These are phyloP conservation scores for Coniochaeta sp. DNA, from an alignment of 2,329 filamentous ascomycete species.

Conservation along the genomic window DNA sequence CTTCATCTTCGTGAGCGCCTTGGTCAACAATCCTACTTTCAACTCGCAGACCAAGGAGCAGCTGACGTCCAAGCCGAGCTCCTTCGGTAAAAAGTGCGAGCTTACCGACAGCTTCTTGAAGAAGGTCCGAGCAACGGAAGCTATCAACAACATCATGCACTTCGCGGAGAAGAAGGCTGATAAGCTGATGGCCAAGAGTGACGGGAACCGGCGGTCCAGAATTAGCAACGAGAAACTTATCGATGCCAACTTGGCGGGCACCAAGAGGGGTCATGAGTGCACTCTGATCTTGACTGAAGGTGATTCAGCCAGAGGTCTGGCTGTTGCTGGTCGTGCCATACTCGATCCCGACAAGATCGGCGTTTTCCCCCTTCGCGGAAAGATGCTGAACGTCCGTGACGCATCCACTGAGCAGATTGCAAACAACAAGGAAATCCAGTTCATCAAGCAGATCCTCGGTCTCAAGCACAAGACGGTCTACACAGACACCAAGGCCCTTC, in stretches of 20 bases:
- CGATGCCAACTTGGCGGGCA: constrained; percentile 95
- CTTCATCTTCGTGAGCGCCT: constrained; percentile 92
- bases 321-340: constrained; percentile 86
- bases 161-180: constrained; percentile 96
- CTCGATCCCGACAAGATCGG: constrained; percentile 90
- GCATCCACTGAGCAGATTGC: constrained; percentile 92
- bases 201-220: constrained; percentile 81
- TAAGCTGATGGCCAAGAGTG: constrained; percentile 88
- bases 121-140: constrained; percentile 81
- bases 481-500: constrained; percentile 78
- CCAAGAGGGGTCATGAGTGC: constrained; percentile 81
- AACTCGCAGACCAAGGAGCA: constrained; percentile 98
- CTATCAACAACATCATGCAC: constrained; percentile 86
- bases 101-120: constrained; percentile 85
- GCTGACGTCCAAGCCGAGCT: constrained; percentile 79
- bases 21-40: constrained; percentile 91
- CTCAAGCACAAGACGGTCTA: constrained; percentile 97
- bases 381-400: constrained; percentile 94
- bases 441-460: constrained; percentile 98
- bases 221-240: constrained; percentile 97
- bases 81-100: constrained; percentile 85
- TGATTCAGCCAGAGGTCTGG: constrained; percentile 95
- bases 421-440: constrained; percentile 96
- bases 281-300: constrained; percentile 96
- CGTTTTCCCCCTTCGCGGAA: constrained; percentile 94